These are phyloP conservation scores for Fusarium anguioides DNA, from an alignment of 2,329 filamentous ascomycete genomes.

Conservation along the genomic window DNA sequence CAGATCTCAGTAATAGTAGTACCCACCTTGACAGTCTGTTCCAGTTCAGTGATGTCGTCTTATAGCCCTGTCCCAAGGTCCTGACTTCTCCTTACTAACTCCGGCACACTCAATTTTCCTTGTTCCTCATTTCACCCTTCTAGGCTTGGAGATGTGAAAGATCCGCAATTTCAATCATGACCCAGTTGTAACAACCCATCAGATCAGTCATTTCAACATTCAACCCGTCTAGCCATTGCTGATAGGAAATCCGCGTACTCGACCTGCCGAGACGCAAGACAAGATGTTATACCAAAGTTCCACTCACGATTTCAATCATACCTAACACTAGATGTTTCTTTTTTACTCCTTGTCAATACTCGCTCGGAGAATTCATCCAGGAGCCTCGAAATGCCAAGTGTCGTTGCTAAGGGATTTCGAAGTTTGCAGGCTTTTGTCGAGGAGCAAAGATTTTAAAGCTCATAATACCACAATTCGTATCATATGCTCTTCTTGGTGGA, in stretches of 20 bases:
- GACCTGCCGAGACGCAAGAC: not conserved
- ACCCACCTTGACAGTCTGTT: not conserved
- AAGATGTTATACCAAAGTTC: constrained; percentile 1
- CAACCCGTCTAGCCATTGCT: not conserved
- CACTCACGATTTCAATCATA: no score
- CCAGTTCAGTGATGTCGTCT: not conserved
- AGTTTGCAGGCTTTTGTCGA: no score
- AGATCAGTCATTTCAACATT: not conserved
- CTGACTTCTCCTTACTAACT: not conserved
- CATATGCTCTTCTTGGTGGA: no score
- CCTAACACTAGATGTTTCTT: no score
- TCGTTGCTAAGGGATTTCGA: no score
- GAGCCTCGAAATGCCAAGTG: no score
- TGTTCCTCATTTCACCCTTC: not conserved
- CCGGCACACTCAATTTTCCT: not conserved
- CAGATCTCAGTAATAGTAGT: not conserved
- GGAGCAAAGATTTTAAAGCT: no score
- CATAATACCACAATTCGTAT: no score
- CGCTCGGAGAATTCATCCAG: no score
- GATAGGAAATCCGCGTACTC: not conserved
- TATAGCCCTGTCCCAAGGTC: not conserved
- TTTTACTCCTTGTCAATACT: no score
- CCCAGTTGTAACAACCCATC: constrained; percentile 1
- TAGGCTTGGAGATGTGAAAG: not conserved
- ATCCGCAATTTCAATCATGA: not conserved